These are phyloP conservation scores for Cladophialophora carrionii DNA, from an alignment of 2,329 filamentous ascomycete species.

Conservation along the genomic window DNA sequence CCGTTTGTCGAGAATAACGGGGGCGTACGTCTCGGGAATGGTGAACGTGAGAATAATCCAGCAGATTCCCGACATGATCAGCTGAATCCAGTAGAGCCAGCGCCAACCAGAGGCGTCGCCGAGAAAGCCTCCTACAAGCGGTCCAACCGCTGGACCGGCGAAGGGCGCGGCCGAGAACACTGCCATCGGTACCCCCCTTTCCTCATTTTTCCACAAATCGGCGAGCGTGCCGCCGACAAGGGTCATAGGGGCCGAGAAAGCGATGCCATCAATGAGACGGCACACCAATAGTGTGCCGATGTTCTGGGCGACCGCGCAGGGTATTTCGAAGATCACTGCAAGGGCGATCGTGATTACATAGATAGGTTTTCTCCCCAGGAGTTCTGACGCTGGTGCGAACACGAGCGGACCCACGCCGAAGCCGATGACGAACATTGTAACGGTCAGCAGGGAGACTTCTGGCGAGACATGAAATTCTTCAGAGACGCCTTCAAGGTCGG, in stretches of 20 bases:
- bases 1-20: conserved; percentile 71
- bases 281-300: conserved; percentile 76
- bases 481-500: conserved; percentile 68
- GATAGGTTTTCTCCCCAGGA: conserved; percentile 71
- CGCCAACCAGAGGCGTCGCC: conserved; percentile 72
- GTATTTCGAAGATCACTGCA: conserved; percentile 78
- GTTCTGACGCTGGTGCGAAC: conserved; percentile 77
- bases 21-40: conserved; percentile 87
- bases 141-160: conserved; percentile 76
- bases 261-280: conserved; percentile 77
- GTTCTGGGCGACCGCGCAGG: conserved; percentile 75
- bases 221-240: conserved; percentile 80
- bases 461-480: conserved; percentile 68
- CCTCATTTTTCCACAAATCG: conserved; percentile 82
- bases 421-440: conserved; percentile 78
- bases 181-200: conserved; percentile 84
- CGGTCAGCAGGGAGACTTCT: conserved; percentile 72
- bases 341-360: conserved; percentile 70
- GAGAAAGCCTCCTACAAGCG: conserved; percentile 76
- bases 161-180: conserved; percentile 83
- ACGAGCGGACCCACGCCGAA: conserved; percentile 80
- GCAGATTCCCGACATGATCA: conserved; percentile 71
- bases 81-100: conserved; percentile 85
- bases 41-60: conserved; percentile 82
- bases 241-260: conserved; percentile 84